phyloP scores from a whole-genome alignment of 805 yeast genomes.

The Candida nonsorbophila region DNA sequence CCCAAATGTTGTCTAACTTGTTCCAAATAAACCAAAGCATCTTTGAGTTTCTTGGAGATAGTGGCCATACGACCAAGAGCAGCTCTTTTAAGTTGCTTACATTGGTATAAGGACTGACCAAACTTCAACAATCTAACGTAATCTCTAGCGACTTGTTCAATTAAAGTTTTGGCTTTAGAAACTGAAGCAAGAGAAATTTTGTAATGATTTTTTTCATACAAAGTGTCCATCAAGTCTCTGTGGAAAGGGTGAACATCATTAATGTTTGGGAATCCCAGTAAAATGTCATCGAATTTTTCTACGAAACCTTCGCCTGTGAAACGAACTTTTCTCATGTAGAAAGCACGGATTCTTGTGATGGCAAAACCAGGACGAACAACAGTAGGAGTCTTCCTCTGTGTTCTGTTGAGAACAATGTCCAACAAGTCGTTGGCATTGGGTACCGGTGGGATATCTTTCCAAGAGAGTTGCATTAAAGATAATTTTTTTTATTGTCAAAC shows the following conservation, averaged over 20 bases:
- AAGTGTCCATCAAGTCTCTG: constrained; percentile 94
- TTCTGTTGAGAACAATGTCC: constrained; percentile 94
- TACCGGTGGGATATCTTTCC: constrained; percentile 97
- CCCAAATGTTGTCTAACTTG: constrained; percentile 99
- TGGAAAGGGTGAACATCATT: constrained; percentile 98
- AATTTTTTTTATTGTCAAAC: background rate
- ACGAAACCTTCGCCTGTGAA: constrained; percentile 94
- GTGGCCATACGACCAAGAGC: constrained; percentile 99
- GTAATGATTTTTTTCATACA: constrained; percentile 97
- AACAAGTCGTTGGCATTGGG: constrained; percentile 88
- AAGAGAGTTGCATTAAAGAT: constrained; percentile 79
- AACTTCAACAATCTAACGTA: constrained; percentile 90
- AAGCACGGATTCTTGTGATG: constrained; percentile 92
- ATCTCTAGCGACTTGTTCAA: constrained; percentile 95
- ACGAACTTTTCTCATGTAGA: constrained; percentile 96
- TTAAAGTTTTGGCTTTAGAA: constrained; percentile 86
- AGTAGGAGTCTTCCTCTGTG: constrained; percentile 99
- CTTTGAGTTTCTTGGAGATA: constrained; percentile 89
- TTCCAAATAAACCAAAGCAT: constrained; percentile 87
- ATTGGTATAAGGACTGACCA: constrained; percentile 96
- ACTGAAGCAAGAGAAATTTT: constrained; percentile 94
- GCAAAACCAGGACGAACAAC: constrained; percentile 95
- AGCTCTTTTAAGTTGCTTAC: constrained; percentile 97
- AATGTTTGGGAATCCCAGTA: constrained; percentile 90
- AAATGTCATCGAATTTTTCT: constrained; percentile 83